These are phyloP conservation scores for Ceratocystis eucalypticola DNA, from an alignment of 2,329 filamentous ascomycete species.

Conservation along the genomic window DNA sequence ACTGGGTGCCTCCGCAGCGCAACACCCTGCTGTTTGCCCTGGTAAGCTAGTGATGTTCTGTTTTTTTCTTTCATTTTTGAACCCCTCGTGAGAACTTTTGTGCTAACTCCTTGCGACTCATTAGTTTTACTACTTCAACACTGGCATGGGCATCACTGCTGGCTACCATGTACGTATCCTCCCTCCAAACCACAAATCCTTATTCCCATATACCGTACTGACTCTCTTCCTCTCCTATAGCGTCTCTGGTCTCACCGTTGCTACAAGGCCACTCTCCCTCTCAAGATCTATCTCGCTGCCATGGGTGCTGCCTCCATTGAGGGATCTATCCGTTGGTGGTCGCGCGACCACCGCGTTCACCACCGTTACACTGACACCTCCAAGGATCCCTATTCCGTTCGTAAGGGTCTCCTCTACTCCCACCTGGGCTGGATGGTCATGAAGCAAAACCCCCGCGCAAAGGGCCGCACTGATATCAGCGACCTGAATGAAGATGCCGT, in stretches of 20 bases:
- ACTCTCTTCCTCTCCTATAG: constrained; percentile 28
- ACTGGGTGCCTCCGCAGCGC: constrained; percentile 61
- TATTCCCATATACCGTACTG: background rate
- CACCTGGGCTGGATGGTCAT: constrained; percentile 79
- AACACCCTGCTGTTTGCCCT: constrained; percentile 64
- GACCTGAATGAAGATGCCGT: constrained; percentile 77
- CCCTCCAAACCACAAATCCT: background rate
- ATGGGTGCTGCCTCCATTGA: constrained; percentile 73
- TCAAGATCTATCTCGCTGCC: constrained; percentile 70
- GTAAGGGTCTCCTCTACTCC: constrained; percentile 74
- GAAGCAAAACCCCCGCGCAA: constrained; percentile 84
- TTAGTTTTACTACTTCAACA: constrained; percentile 59
- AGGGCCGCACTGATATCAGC: constrained; percentile 76
- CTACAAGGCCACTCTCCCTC: constrained; percentile 62
- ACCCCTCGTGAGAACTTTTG: background rate
- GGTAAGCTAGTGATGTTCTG: constrained; percentile 12
- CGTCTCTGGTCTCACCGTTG: constrained; percentile 77
- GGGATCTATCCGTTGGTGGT: constrained; percentile 82
- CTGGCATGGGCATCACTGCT: constrained; percentile 66
- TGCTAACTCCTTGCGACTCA: background rate
- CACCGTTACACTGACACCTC: constrained; percentile 88
- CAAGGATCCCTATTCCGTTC: constrained; percentile 82
- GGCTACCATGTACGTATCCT: constrained; percentile 31
- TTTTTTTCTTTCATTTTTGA: background rate
- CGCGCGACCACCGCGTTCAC: constrained; percentile 72